Conservation (phyloP, 768 basidiomycete species). For the Termitomyces sp. region DNA sequence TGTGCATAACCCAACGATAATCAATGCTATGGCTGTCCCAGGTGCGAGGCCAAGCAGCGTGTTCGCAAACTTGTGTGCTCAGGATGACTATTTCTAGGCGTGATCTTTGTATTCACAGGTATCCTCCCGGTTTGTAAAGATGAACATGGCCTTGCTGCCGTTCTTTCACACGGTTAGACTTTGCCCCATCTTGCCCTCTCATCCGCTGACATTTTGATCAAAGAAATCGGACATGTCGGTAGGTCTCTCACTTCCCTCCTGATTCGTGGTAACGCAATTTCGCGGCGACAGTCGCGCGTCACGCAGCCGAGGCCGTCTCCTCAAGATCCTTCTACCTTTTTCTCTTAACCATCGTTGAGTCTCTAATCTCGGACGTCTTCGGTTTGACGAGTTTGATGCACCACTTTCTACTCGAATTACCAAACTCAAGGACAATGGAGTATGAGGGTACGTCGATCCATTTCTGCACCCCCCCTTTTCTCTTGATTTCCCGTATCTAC, state of each 20-base stretch:
- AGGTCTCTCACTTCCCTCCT: conserved; percentile 5
- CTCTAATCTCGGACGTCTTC: conserved; percentile 47
- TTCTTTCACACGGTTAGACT: conserved; percentile 73
- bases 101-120: conserved; percentile 86
- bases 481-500: neutral
- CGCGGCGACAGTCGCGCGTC: conserved; percentile 28
- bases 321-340: conserved; percentile 36
- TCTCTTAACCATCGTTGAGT: conserved; percentile 35
- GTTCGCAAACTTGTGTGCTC: neutral
- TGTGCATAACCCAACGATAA: conserved; percentile 59
- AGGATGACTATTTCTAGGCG: conserved; percentile 31
- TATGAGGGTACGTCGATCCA: conserved; percentile 51
- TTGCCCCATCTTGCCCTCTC: neutral
- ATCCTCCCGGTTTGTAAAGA: conserved; percentile 74
- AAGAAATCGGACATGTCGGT: conserved; percentile 83
- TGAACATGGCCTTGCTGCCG: conserved; percentile 78
- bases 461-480: neutral
- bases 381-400: conserved; percentile 33
- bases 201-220: neutral
- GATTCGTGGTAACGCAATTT: neutral
- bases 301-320: conserved; percentile 50
- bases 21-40: conserved; percentile 76
- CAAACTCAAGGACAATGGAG: conserved; percentile 80
- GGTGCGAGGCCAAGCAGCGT: conserved; percentile 30
- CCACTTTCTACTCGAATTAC: conserved; percentile 58